Evolutionary conservation across 345 rosid species (phyloP), one percentile per base, ranked within the genome.

Genomic region (Jatropha curcas): DNA sequence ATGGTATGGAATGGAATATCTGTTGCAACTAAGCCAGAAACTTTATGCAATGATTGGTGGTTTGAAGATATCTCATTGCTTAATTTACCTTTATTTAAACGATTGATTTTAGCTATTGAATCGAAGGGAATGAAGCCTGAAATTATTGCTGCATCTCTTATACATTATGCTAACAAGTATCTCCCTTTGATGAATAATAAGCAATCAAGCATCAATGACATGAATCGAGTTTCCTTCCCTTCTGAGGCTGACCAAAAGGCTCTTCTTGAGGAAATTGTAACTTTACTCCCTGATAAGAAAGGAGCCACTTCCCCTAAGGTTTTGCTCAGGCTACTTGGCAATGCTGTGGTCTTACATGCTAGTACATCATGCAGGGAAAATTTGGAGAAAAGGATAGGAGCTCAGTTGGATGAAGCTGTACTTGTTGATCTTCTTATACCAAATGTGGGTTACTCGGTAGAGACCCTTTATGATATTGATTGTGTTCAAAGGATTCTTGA

Each of bases 401-500:
- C 71, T 25, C 93, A 90, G 76, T 43, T 94, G 78, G 95, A 92
- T 27, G 88, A 89, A 75, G 96, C 95, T 67, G 81, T 85, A 74
- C 84, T 92, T 11, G 87, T 84, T 64, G 98, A 94, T 80, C 84
- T 94, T 65, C 82, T 92, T 35, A 90, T 92, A 77, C 98, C 98
- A 19, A 94, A 92, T 74, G 75, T 78, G 72, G 90, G 95, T 19
- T 88, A 88, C 67, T 86, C 95, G 1, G 82, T 60, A 35, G 98
- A 94, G 33, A 94, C 97, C 17, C 92, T 94, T 22, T 94, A 94
- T 45, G 97, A 92, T 60, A 84, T 87, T 0, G 98, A 92, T 80
- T 94, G 97, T 61, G 82, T 88, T 45, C 97, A 89, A 71, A 68
- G 97, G 82, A 89, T 94, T 65, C 89, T 94, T 28, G 90, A 92